Evolutionary conservation across 23 red algal species (phyloP), one percentile per base, ranked within the genome.

Genomic region (Gracilariopsis chorda): DNA sequence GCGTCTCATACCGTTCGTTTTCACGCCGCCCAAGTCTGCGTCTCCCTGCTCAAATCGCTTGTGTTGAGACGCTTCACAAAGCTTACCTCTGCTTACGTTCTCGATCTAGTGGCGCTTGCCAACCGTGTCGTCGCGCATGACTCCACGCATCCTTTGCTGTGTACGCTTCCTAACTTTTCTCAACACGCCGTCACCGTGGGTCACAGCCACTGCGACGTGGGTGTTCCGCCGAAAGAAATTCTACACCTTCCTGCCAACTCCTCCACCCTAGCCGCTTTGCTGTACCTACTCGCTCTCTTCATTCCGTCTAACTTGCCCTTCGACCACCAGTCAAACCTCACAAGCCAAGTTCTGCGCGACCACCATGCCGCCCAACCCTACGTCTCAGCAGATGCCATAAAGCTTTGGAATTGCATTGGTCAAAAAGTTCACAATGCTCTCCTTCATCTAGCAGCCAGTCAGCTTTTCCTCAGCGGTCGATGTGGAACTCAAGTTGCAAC

Each of bases 391-490:
- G 45, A 62, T 11, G 85, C 70, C 51, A 47, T 63, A 35, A 60
- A 51, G 28, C 85, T 89, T 19, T 89, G 85, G 85, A n/a, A 72
- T 27, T 77, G 43, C 6, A 42, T 89, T 16, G 72, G 85, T 24
- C n/a, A 37, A 7, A 49, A 25, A 40, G 65, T 69, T 2, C 85
- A 69, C n/a, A 51, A 67, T 7, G 43, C 44, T 10, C 43, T 89
- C 11, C 47, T 89, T 37, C 34, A 40, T 37, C 41, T 89, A 20
- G 65, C 85, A 19, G 36, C 85, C 3, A 77, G 51, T 14, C 58
- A 77, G 44, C 44, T 55, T 32, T 43, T 89, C 7, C 69, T 89
- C 30, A 20, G 49, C 4, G 51, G 48, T 2, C 85, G 44, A 17
- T 77, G 68, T 36, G 85, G 85, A 43, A 39, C 67, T 23, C 51